Base-by-base conservation (phyloP, 768 basidiomycete genomes). In the Kwoniella shandongensis region DNA sequence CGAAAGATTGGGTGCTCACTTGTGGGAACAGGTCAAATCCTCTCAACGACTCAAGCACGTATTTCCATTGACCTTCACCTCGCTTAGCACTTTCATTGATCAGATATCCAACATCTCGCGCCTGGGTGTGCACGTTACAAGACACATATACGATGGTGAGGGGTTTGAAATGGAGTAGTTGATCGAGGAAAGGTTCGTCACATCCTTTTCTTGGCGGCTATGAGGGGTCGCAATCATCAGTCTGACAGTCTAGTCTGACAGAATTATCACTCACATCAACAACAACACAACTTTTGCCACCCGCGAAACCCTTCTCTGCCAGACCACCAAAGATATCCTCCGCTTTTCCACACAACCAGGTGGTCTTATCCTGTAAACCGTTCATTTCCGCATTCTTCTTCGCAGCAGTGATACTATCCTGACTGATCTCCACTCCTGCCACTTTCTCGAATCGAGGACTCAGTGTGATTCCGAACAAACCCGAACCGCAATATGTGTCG, bases 1-100 rank as follows among this genome's bases (percentile, higher is more conserved):
- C 49, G 29, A 5, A 7, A 26, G 5, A 42, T 15, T 27, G 22
- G 12, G 38, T 18, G 20, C 70, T 58, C 26, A 73, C 72, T 65
- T 97, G 92, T 7, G 94, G 91, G 79, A 98, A 99, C 52, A 99
- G 72, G 79, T 98, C 94, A 64, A 96, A 90, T 32, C 91, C 93
- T 59, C 88, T 77, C 67, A 96, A 65, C 66, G 85, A 89, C 78
- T 92, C 88, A 68, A 99, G 66, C 60, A 83, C 80, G 77, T 96
- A 99, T 66, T 78, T 79, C 66, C 75, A 78, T 36, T 77, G 77
- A 3, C 56, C 66, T 71, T 74, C 55, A 35, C 61, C 78, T 75
- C 78, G 44, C 74, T 63, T 63, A 22, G 57, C 79, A 39, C 65
- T 77, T 76, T 83, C 77, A 20, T 64, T 54, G 41, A 86, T 30